A percentile compares a stretch with the other conserved stretches of the same genome.
phyloP scores from a whole-genome alignment of 1,284 basidiomycete species.

The Ceratorhiza oryzae-sativae region DNA sequence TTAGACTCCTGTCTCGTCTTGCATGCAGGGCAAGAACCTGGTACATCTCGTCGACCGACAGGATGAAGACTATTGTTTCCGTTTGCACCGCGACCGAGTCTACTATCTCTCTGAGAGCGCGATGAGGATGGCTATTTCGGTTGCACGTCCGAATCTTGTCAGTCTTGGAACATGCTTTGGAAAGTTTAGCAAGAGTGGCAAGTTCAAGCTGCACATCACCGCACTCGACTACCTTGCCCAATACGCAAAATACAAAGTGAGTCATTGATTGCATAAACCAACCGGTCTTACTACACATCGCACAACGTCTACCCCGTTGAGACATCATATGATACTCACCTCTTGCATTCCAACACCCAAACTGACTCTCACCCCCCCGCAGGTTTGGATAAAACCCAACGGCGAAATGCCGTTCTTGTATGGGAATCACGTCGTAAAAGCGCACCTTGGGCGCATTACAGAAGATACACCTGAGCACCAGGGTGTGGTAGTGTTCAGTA shows the following conservation, averaged over 20 bases:
- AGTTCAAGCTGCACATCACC: conserved; percentile 97
- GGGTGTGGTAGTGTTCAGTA: conserved; percentile 95
- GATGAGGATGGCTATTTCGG: conserved; percentile 91
- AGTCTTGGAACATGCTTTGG: conserved; percentile 97
- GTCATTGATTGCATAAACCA: not conserved
- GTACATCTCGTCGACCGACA: conserved; percentile 87
- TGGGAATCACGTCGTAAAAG: conserved; percentile 98
- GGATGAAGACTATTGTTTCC: conserved; percentile 89
- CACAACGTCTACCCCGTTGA: no score
- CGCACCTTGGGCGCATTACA: conserved; percentile 97
- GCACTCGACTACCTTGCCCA: conserved; percentile 92
- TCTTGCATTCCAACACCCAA: not conserved
- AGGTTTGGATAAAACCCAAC: conserved; percentile 99
- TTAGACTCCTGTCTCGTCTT: not conserved
- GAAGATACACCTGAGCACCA: conserved; percentile 99
- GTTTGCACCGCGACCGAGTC: conserved; percentile 88
- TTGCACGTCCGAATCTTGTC: conserved; percentile 91
- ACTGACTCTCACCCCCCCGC: conserved; percentile 19
- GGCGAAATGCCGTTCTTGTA: conserved; percentile 99
- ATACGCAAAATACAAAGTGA: conserved; percentile 97
- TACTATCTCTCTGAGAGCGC: conserved; percentile 94
- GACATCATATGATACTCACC: no score
- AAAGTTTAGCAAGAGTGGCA: conserved; percentile 97
- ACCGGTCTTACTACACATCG: not conserved
- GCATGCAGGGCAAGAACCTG: conserved; percentile 80